These are phyloP conservation scores for Yamadazyma jaroonii DNA, from an alignment of 1,139 yeast species.

Conservation along the genomic window DNA sequence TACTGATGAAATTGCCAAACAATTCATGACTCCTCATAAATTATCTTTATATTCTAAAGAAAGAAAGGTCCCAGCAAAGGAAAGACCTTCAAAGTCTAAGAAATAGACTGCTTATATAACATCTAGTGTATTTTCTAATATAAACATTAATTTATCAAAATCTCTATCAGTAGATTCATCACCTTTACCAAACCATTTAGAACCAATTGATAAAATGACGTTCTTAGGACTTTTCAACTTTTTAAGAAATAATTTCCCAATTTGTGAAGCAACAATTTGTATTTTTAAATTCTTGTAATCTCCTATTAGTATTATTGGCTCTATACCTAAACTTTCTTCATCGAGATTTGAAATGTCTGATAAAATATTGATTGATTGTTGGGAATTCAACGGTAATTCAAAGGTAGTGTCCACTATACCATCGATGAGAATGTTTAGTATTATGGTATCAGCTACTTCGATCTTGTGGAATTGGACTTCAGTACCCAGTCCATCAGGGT, in stretches of 20 bases:
- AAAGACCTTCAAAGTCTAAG: conserved; percentile 33
- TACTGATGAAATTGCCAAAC: conserved; percentile 61
- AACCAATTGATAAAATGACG: conserved; percentile 37
- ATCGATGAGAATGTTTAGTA: conserved; percentile 35
- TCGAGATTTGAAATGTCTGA: conserved; percentile 16
- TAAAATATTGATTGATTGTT: conserved; percentile 23
- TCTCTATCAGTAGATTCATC: conserved; percentile 31
- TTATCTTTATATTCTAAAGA: conserved; percentile 71
- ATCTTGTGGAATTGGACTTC: conserved; percentile 35
- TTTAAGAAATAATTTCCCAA: conserved; percentile 34
- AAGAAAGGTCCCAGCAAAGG: conserved; percentile 67
- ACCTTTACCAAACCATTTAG: conserved; percentile 44
- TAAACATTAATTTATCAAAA: conserved; percentile 42
- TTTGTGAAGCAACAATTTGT: conserved; percentile 42
- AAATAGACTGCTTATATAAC: not conserved
- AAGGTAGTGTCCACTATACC: conserved; percentile 44
- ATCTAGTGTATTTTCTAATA: conserved; percentile 21
- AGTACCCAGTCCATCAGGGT: not conserved
- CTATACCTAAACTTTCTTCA: conserved; percentile 24
- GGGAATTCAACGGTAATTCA: conserved; percentile 39
- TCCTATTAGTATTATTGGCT: conserved; percentile 41
- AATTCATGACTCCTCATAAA: conserved; percentile 84
- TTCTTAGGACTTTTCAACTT: conserved; percentile 27
- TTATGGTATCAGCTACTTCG: conserved; percentile 32
- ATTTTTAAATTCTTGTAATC: conserved; percentile 39